A percentile compares a stretch with the other conserved stretches of the same genome.
Evolutionary conservation across 2,329 filamentous ascomycete genomes (phyloP).

Genomic region (Aspergillus eucalypticola): DNA sequence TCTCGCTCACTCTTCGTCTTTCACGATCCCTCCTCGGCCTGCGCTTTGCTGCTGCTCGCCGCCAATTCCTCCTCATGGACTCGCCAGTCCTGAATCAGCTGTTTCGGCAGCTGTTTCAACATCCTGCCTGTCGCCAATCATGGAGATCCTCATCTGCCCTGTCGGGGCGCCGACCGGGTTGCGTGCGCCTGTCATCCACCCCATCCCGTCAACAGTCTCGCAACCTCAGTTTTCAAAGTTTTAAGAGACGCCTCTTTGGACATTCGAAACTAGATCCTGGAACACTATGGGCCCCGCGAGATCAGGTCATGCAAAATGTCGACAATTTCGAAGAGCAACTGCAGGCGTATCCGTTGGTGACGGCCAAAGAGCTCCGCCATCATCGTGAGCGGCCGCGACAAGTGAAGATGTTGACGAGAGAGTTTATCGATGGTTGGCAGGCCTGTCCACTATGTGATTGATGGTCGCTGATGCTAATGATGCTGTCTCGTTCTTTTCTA

Average conservation of each 20-base stretch:
- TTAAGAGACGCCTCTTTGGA: no score
- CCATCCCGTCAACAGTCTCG: slow-evolving; percentile 36
- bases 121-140: slow-evolving; percentile 62
- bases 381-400: slow-evolving; percentile 75
- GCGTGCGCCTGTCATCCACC: slow-evolving; percentile 24
- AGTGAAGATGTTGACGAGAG: slow-evolving; percentile 95
- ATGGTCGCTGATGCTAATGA: neutral
- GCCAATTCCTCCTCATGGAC: slow-evolving; percentile 63
- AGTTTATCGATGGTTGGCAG: slow-evolving; percentile 86
- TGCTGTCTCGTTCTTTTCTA: slow-evolving; percentile 38
- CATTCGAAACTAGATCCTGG: no score
- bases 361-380: slow-evolving; percentile 72
- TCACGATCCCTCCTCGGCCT: slow-evolving; percentile 4
- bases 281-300: no score
- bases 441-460: neutral
- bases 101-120: slow-evolving; percentile 82
- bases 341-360: slow-evolving; percentile 78
- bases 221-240: no score
- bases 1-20: slow-evolving; percentile 17
- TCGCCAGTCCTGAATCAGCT: slow-evolving; percentile 74
- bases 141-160: slow-evolving; percentile 44
- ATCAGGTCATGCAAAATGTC: no score
- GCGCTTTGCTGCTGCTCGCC: slow-evolving; percentile 10
- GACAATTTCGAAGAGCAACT: slow-evolving; percentile 74
- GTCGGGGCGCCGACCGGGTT: slow-evolving; percentile 22